Evolutionary conservation across 2,329 filamentous ascomycete species (phyloP).

Genomic region (Atkinsonella texensis): DNA sequence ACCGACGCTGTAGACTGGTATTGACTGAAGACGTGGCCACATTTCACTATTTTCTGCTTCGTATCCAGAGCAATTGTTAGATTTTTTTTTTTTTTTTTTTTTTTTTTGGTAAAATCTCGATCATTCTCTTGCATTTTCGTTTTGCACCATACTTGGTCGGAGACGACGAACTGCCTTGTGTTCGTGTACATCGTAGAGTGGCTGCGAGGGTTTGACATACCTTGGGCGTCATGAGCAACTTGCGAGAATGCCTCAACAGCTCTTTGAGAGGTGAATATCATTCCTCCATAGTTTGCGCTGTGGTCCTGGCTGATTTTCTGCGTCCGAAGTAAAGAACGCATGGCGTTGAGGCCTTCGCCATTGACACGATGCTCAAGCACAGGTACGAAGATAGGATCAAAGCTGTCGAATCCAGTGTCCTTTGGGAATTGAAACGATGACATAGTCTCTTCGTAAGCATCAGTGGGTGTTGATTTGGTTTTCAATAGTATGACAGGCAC

Average conservation of each 20-base stretch:
- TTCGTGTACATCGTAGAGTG: no score
- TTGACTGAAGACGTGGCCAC: conserved; percentile 38
- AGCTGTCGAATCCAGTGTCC: conserved; percentile 25
- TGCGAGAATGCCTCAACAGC: conserved; percentile 67
- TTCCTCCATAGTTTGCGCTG: conserved; percentile 50
- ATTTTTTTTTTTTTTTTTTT: not conserved
- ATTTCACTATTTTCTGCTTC: not conserved
- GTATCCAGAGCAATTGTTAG: not conserved
- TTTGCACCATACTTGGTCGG: no score
- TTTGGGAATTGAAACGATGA: conserved; percentile 9
- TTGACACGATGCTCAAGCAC: conserved; percentile 62
- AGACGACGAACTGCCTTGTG: not conserved
- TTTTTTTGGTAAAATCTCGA: not conserved
- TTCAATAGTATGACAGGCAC: conserved; percentile 59
- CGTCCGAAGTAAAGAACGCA: conserved; percentile 37
- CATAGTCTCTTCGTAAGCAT: conserved; percentile 59
- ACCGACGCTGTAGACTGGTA: conserved; percentile 66
- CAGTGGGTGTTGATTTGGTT: conserved; percentile 58
- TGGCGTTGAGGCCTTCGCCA: conserved; percentile 40
- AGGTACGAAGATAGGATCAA: conserved; percentile 59
- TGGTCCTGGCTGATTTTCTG: conserved; percentile 26
- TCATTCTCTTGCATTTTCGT: not conserved
- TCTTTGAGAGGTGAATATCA: conserved; percentile 75
- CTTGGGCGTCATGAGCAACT: conserved; percentile 43
- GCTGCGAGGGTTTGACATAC: conserved; percentile 9